Percentiles rank a stretch among this genome's conserved stretches.
Conservation (phyloP, 371 early-diverging fungal species). For the Choanephora cucurbitarum region DNA sequence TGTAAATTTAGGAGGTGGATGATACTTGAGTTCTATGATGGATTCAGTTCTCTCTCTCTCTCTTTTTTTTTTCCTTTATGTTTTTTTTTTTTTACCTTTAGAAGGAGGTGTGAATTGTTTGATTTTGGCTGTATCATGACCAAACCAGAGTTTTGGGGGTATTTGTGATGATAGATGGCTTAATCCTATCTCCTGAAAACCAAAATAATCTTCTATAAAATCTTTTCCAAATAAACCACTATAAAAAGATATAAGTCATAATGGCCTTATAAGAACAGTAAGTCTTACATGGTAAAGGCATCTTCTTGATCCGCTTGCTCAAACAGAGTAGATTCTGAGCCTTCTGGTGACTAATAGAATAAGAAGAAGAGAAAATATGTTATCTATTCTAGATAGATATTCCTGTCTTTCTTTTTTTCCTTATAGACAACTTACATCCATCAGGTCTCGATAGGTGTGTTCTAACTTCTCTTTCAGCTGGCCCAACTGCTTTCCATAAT, state of each 20-base stretch:
- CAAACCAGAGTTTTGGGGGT: slow-evolving; percentile 18
- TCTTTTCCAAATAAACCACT: slow-evolving; percentile 81
- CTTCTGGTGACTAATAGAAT: too few relatives aligned
- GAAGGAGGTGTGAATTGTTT: background rate
- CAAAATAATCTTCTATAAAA: slow-evolving; percentile 84
- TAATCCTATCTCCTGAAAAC: slow-evolving; percentile 84
- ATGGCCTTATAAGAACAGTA: slow-evolving; percentile 7
- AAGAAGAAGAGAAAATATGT: too few relatives aligned
- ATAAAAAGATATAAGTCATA: background rate
- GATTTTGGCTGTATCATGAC: slow-evolving; percentile 5
- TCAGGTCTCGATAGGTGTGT: slow-evolving; percentile 56
- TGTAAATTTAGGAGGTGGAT: slow-evolving; percentile 61
- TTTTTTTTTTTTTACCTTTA: too few relatives aligned
- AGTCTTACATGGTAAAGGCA: slow-evolving; percentile 46
- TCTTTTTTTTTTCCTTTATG: too few relatives aligned
- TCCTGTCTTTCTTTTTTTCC: too few relatives aligned
- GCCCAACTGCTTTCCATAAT: slow-evolving; percentile 65
- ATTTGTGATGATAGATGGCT: slow-evolving; percentile 51
- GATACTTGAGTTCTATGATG: slow-evolving; percentile 31
- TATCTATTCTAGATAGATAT: too few relatives aligned
- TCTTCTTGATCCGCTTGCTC: slow-evolving; percentile 60
- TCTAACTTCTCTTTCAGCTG: slow-evolving; percentile 75
- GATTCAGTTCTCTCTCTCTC: background rate
- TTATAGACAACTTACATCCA: slow-evolving; percentile 32
- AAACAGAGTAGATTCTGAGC: slow-evolving; percentile 41